A percentile compares a stretch with the other conserved stretches of the same genome.
Evolutionary conservation across 2,329 filamentous ascomycete genomes (phyloP).

Genomic region (Pseudocercospora crystallina): DNA sequence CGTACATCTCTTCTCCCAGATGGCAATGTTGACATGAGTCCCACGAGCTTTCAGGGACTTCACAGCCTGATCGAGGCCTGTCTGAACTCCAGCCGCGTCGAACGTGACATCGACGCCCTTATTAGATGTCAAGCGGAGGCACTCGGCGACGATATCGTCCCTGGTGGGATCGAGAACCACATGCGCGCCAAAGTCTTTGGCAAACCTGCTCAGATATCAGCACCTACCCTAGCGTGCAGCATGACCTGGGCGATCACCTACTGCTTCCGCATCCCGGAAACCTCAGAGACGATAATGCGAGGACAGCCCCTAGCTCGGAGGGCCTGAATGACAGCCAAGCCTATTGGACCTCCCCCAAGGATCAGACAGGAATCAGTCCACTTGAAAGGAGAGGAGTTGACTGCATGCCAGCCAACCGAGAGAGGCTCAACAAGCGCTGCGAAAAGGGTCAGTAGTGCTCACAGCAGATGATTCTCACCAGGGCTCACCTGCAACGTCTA

Average conservation of each 20-base stretch:
- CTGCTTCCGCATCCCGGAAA: slow-evolving; percentile 48
- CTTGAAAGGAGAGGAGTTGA: slow-evolving; percentile 52
- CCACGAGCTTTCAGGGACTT: slow-evolving; percentile 51
- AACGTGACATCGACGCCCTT: slow-evolving; percentile 53
- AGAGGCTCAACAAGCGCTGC: slow-evolving; percentile 55
- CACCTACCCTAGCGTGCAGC: too few species aligned
- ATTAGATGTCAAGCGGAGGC: slow-evolving; percentile 44
- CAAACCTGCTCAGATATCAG: slow-evolving; percentile 34
- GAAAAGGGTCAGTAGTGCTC: neutral
- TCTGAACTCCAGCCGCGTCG: slow-evolving; percentile 55
- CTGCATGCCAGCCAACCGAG: slow-evolving; percentile 57
- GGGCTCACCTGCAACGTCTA: slow-evolving; percentile 48
- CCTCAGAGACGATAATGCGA: slow-evolving; percentile 56
- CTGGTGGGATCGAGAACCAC: slow-evolving; percentile 51
- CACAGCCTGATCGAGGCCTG: slow-evolving; percentile 50
- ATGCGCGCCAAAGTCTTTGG: slow-evolving; percentile 53
- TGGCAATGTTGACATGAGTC: slow-evolving; percentile 56
- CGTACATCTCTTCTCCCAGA: slow-evolving; percentile 55
- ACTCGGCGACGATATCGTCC: slow-evolving; percentile 48
- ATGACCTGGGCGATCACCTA: too few species aligned
- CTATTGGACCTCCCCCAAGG: slow-evolving; percentile 56
- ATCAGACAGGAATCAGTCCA: slow-evolving; percentile 49
- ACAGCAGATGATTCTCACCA: neutral
- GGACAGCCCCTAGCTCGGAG: slow-evolving; percentile 45
- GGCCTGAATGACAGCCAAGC: slow-evolving; percentile 51